Percentiles rank a stretch among this genome's conserved stretches.
These are phyloP conservation scores for Zostera marina DNA, from an alignment of 116 monocot species.

Conservation along the genomic window DNA sequence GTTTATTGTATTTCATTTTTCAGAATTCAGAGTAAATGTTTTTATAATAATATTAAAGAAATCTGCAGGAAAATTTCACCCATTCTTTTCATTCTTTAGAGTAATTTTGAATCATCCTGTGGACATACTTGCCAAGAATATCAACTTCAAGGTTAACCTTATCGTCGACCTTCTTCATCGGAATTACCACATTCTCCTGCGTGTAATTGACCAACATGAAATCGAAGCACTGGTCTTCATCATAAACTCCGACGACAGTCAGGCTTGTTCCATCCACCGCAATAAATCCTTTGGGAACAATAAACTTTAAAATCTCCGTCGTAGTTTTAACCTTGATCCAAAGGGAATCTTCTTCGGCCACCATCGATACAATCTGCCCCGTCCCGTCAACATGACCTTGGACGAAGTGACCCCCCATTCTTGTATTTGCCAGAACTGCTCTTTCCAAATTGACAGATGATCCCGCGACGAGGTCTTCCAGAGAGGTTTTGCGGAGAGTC, in stretches of 20 bases:
- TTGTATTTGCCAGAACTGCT: constrained; percentile 26
- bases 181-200: constrained; percentile 78
- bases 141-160: constrained; percentile 93
- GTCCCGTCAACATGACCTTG: constrained; percentile 91
- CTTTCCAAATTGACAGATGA: constrained; percentile 72
- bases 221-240: constrained; percentile 73
- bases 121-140: constrained; percentile 88
- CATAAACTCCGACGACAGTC: constrained; percentile 70
- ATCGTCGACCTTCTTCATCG: constrained; percentile 69
- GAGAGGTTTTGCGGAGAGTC: constrained; percentile 63
- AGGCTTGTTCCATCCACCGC: constrained; percentile 83
- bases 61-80: no score
- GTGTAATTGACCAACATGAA: constrained; percentile 95
- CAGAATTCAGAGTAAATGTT: no score
- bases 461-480: constrained; percentile 28
- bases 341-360: constrained; percentile 57
- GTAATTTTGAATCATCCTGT: constrained; percentile 42
- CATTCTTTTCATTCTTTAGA: no score
- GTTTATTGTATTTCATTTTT: no score
- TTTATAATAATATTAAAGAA: no score
- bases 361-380: constrained; percentile 48
- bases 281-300: constrained; percentile 86
- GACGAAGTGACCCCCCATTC: constrained; percentile 96
- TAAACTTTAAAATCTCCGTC: constrained; percentile 39
- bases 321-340: constrained; percentile 60